Evolutionary conservation across 169 alveolate genomes (phyloP).

Genomic region (Plasmodium gonderi): DNA sequence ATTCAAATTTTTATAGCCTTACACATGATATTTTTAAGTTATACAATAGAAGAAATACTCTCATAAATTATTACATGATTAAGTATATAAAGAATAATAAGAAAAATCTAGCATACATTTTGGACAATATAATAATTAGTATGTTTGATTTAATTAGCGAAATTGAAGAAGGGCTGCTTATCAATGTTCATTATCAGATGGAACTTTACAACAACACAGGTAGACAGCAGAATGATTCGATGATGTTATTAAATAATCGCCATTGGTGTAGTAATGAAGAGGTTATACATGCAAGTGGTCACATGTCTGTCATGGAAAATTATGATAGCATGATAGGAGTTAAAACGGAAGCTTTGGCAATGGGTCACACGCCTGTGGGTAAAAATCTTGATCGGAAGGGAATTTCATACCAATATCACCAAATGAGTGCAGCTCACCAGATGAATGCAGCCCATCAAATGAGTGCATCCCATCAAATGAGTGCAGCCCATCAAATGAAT

Average conservation of each 20-base stretch:
- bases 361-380: no score
- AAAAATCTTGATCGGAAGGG: no score
- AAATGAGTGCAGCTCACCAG: no score
- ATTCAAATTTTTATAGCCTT: conserved; percentile 22
- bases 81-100: conserved; percentile 27
- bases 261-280: no score
- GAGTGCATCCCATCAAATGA: no score
- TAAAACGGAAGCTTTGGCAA: no score
- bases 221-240: no score
- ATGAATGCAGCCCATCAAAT: no score
- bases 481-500: no score
- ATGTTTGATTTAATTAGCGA: conserved; percentile 44
- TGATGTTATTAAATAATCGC: no score
- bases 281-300: no score
- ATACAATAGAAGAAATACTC: conserved; percentile 9
- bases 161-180: conserved; percentile 6
- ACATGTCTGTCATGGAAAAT: not conserved
- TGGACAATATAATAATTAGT: conserved; percentile 35
- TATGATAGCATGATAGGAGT: not conserved
- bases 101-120: conserved; percentile 31
- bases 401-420: no score
- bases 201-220: not conserved
- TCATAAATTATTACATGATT: conserved; percentile 26
- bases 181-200: not conserved
- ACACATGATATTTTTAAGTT: conserved; percentile 64